Base-by-base conservation (phyloP, 2,329 filamentous ascomycete genomes). In the Pseudogymnoascus sp. region DNA sequence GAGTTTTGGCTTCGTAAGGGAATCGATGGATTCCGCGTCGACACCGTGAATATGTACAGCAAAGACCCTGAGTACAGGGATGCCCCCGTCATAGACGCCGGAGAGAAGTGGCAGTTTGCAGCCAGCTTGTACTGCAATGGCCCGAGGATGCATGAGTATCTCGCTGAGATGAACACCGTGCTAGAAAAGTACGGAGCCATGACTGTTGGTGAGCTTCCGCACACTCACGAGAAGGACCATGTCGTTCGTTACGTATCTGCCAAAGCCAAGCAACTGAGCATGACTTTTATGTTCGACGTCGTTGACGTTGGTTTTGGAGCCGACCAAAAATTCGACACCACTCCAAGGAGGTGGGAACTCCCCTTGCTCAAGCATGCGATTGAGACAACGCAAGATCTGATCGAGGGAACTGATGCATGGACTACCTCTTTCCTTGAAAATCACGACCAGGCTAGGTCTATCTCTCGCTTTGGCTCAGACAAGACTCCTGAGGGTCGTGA, bases 1-100 rank as follows among this genome's bases (percentile, higher is more conserved):
- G 82, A 83, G 31, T 95, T 93, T 73, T 95, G 91, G 91, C 82
- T 95, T 0, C 79, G 90, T 60, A 83, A 84, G 34, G 90, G 90
- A 2, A 86, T 90, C 0, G 84, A 88, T 57, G 88, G 88, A 3
- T 91, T 90, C 78, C 82, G 88, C n/a, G 83, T 90, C 75, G 88
- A 91, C 70, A 87, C 88, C 0, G 87, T 90, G 74, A 90, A 90
- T 74, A 83, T 88, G 76, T 88, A 89, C 71, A 87, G 84, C 71
- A 90, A 90, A 71, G 80, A 80, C 0, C 80, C 80, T 3, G 77
- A 76, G 0, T 83, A 86, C 63, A 82, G 81, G 0, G 84, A 89
- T 67, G 86, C 85, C 0, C 81, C 84, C 0, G 73, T 86, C 43
- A 75, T 79, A 5, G 78, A 85, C 61, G 73, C 77, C 4, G 76